These are phyloP conservation scores for Lyophyllum atratum DNA, from an alignment of 768 basidiomycete species.

Conservation along the genomic window DNA sequence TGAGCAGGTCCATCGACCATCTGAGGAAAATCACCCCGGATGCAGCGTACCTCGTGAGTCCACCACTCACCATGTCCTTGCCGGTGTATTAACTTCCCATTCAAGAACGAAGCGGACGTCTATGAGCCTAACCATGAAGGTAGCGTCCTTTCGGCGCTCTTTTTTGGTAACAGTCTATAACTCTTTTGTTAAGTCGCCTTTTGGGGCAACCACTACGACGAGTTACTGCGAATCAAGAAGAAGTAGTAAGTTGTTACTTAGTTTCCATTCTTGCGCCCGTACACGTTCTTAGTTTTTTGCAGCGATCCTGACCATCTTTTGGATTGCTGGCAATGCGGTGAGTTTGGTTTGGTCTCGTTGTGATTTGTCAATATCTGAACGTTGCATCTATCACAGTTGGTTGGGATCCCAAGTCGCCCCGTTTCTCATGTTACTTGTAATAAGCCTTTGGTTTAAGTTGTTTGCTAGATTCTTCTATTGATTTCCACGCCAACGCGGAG, in stretches of 20 bases:
- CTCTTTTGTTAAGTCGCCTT: slow-evolving; percentile 32
- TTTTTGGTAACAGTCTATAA: neutral
- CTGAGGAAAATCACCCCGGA: slow-evolving; percentile 43
- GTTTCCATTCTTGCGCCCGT: neutral
- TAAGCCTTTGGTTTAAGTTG: neutral
- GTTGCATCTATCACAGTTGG: slow-evolving; percentile 27
- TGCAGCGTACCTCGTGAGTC: slow-evolving; percentile 45
- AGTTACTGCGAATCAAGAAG: slow-evolving; percentile 41
- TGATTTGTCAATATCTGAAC: neutral
- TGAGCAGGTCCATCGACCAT: slow-evolving; percentile 39
- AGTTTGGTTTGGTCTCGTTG: slow-evolving; percentile 11
- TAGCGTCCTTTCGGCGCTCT: slow-evolving; percentile 10
- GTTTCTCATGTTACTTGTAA: slow-evolving; percentile 36
- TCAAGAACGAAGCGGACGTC: slow-evolving; percentile 50
- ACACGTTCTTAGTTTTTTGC: neutral
- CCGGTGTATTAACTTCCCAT: neutral
- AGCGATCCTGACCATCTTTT: slow-evolving; percentile 50
- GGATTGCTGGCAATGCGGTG: slow-evolving; percentile 54
- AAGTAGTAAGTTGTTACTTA: slow-evolving; percentile 41
- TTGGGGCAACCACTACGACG: slow-evolving; percentile 45
- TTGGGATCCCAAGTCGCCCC: slow-evolving; percentile 32
- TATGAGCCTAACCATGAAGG: slow-evolving; percentile 48
- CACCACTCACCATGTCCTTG: neutral
- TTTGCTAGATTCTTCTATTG: too few species aligned
- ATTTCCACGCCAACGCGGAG: too few species aligned